Conservation (phyloP, 306 rosid genomes). For the Quercus gilva region DNA sequence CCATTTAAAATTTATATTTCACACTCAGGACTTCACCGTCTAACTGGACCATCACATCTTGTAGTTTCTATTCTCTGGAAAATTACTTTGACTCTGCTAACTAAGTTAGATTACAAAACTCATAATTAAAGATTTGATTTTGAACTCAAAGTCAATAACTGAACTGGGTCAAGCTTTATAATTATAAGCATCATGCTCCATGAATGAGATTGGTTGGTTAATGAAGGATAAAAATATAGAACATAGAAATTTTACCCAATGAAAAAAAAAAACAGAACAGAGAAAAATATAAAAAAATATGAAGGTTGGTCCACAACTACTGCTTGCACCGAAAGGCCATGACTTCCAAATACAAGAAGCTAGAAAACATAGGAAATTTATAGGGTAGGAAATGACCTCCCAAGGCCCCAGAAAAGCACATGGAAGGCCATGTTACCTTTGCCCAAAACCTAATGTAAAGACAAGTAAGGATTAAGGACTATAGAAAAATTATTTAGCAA, state of each 20-base stretch:
- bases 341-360: background rate
- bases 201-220: slow-evolving; percentile 34
- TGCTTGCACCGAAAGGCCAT: slow-evolving; percentile 7
- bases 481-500: too few species aligned
- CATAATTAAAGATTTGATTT: slow-evolving; percentile 20
- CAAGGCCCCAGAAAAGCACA: slow-evolving; percentile 20
- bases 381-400: slow-evolving; percentile 18
- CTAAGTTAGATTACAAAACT: background rate
- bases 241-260: too few species aligned
- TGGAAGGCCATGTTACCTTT: slow-evolving; percentile 43
- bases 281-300: background rate
- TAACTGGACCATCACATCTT: too few species aligned
- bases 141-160: background rate
- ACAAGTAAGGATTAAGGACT: background rate
- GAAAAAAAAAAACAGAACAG: too few species aligned
- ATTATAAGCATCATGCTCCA: slow-evolving; percentile 54
- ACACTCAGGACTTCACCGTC: too few species aligned
- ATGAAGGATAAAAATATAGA: slow-evolving; percentile 22
- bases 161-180: slow-evolving; percentile 24
- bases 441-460: background rate
- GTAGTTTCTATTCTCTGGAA: too few species aligned
- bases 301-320: slow-evolving; percentile 36
- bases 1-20: too few species aligned
- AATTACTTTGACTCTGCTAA: too few species aligned
- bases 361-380: background rate